Percentiles rank a stretch among this genome's conserved stretches.
These are phyloP conservation scores for Mycena amicta DNA, from an alignment of 768 basidiomycete species.

Conservation along the genomic window DNA sequence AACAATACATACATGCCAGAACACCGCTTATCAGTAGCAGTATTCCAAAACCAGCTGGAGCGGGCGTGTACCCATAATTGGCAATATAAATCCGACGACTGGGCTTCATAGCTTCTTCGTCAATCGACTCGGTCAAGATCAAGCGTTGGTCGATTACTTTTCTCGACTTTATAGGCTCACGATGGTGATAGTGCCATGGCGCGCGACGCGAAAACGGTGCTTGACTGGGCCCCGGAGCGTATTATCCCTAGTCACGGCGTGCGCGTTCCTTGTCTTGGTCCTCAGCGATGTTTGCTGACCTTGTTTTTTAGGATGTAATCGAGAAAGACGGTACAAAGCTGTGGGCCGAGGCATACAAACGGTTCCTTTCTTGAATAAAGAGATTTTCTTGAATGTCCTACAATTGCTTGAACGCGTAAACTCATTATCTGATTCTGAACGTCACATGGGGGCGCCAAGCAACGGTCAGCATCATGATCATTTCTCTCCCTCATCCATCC, in stretches of 20 bases:
- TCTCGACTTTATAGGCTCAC: constrained; percentile 39
- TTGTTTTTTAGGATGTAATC: constrained; percentile 54
- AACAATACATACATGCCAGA: background rate
- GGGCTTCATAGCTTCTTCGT: background rate
- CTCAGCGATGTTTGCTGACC: too few species aligned
- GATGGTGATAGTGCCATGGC: constrained; percentile 54
- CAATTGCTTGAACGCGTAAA: too few species aligned
- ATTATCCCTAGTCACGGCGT: constrained; percentile 75
- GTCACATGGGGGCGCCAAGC: too few species aligned
- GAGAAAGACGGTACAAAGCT: constrained; percentile 49
- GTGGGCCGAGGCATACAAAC: constrained; percentile 32
- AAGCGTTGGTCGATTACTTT: background rate
- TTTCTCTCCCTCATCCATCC: too few species aligned
- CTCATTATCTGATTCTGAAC: too few species aligned
- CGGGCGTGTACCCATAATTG: background rate
- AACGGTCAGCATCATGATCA: too few species aligned
- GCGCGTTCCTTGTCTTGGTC: constrained; percentile 21
- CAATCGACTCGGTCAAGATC: background rate
- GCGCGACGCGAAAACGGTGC: constrained; percentile 63
- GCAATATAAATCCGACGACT: background rate
- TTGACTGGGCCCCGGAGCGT: constrained; percentile 71
- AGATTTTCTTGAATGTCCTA: too few species aligned
- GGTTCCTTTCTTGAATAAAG: background rate
- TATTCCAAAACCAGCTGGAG: background rate
- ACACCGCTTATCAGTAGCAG: background rate